These are phyloP conservation scores for Ophiobolus disseminans DNA, from an alignment of 2,329 filamentous ascomycete genomes.

Conservation along the genomic window DNA sequence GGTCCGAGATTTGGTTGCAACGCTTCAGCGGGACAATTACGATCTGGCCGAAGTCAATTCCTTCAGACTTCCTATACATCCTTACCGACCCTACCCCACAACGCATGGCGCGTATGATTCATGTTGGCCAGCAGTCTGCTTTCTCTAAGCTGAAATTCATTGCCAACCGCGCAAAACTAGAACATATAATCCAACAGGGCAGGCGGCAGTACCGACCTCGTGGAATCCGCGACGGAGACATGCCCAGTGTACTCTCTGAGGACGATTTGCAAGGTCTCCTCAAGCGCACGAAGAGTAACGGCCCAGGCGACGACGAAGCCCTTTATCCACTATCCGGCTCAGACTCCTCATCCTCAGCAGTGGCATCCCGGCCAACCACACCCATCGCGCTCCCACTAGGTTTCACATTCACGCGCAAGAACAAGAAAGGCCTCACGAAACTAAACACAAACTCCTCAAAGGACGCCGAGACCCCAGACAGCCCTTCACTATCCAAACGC, in stretches of 20 bases:
- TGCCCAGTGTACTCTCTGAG: constrained; percentile 53
- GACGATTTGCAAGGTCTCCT: constrained; percentile 56
- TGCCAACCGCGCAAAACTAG: constrained; percentile 83
- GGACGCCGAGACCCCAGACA: constrained; percentile 25
- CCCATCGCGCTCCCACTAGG: constrained; percentile 37
- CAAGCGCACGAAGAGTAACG: constrained; percentile 33
- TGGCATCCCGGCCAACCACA: constrained; percentile 33
- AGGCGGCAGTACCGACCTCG: constrained; percentile 52
- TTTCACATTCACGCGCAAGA: constrained; percentile 35
- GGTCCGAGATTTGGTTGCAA: constrained; percentile 96
- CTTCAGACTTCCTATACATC: constrained; percentile 84
- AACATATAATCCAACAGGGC: constrained; percentile 69
- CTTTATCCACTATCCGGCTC: constrained; percentile 34
- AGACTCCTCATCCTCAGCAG: constrained; percentile 40
- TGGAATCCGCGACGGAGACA: constrained; percentile 39
- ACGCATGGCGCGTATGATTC: constrained; percentile 84
- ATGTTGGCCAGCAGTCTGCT: constrained; percentile 84
- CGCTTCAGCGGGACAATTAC: constrained; percentile 94
- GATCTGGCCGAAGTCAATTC: constrained; percentile 85
- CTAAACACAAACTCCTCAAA: constrained; percentile 8
- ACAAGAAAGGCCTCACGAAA: constrained; percentile 16
- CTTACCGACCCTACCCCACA: constrained; percentile 80
- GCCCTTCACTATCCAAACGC: constrained; percentile 39
- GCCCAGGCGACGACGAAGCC: constrained; percentile 15
- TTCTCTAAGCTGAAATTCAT: constrained; percentile 95